These are phyloP conservation scores for Ceratocystis lukuohia DNA, from an alignment of 2,329 filamentous ascomycete genomes.

Conservation along the genomic window DNA sequence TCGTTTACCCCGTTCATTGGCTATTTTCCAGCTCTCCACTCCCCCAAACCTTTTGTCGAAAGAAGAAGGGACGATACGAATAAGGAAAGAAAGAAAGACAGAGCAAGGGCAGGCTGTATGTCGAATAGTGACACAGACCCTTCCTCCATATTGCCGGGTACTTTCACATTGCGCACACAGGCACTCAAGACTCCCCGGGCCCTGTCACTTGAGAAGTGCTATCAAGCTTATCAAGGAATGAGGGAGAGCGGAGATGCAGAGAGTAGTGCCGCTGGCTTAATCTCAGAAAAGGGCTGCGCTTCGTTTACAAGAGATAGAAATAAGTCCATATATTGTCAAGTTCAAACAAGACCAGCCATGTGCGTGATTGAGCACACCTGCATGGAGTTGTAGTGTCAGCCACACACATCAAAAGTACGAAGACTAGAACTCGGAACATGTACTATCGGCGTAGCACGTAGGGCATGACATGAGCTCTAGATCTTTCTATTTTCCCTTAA, in stretches of 20 bases:
- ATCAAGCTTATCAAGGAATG: background rate
- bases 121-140: background rate
- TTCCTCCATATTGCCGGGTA: background rate
- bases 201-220: background rate
- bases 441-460: background rate
- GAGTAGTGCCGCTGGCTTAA: background rate
- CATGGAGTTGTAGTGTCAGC: background rate
- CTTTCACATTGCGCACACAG: background rate
- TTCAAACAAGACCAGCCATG: background rate
- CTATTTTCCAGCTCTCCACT: background rate
- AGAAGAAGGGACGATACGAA: background rate
- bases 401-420: background rate
- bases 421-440: background rate
- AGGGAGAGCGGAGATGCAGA: background rate
- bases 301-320: background rate
- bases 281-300: background rate
- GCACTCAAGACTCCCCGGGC: background rate
- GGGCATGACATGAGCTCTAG: background rate
- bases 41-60: background rate
- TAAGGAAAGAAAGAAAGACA: background rate
- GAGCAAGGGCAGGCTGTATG: background rate
- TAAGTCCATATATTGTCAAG: background rate
- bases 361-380: background rate
- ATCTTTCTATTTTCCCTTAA: background rate
- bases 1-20: background rate